Percentiles rank a stretch among this genome's conserved stretches.
phyloP scores from a whole-genome alignment of 805 yeast species.

The Blastobotrys chiropterorum region DNA sequence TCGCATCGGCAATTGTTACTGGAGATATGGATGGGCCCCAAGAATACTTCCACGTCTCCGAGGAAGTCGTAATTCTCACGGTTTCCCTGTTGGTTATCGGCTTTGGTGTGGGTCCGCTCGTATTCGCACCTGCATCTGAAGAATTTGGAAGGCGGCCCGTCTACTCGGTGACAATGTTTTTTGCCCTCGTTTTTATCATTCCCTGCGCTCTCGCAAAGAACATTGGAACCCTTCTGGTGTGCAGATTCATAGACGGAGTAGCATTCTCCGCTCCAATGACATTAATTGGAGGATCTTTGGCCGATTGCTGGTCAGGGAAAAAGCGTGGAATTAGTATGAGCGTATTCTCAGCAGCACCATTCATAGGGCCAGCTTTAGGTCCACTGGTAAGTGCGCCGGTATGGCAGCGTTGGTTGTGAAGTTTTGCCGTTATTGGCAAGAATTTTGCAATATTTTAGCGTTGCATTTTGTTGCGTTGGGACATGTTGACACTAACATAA shows the following conservation, averaged over 20 bases:
- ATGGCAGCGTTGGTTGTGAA: no score
- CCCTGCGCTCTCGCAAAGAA: constrained; percentile 53
- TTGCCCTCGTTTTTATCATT: constrained; percentile 45
- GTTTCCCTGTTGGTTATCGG: constrained; percentile 55
- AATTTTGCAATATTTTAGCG: no score
- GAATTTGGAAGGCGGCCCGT: constrained; percentile 50
- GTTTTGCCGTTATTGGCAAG: no score
- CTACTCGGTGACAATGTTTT: constrained; percentile 42
- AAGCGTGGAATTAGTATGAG: constrained; percentile 67
- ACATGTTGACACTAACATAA: not conserved
- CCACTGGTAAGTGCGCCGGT: constrained; percentile 64
- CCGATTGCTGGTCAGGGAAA: constrained; percentile 59
- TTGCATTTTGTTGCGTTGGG: not conserved
- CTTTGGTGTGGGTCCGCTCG: constrained; percentile 56
- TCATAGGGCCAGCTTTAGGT: constrained; percentile 51
- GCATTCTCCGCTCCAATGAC: constrained; percentile 71
- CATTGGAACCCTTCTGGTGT: constrained; percentile 56
- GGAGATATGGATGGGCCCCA: constrained; percentile 50
- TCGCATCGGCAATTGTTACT: constrained; percentile 65
- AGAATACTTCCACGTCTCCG: constrained; percentile 43
- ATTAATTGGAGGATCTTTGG: constrained; percentile 71
- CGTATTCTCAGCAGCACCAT: constrained; percentile 55
- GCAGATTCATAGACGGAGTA: constrained; percentile 63
- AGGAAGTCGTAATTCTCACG: constrained; percentile 55
- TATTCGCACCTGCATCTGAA: constrained; percentile 58